Base-by-base conservation (phyloP, 352 stramenopile species). In the Phytophthora tentaculata region DNA sequence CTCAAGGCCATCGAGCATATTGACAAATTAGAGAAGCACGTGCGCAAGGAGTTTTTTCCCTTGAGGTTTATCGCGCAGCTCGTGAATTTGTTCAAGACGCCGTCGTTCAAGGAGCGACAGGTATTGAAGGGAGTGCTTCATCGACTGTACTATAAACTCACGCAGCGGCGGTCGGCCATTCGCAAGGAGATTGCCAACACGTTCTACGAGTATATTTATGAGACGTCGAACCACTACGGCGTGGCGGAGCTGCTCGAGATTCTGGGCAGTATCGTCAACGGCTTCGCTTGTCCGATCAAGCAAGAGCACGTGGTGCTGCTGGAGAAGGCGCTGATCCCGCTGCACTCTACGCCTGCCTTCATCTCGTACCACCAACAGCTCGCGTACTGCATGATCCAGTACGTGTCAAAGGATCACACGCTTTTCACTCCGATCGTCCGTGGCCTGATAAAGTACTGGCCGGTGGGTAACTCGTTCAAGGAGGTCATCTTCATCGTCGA, bases 171-270 rank as follows among this genome's bases (percentile, higher is more conserved):
- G 28, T 91, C 88, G 61, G 81, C 86, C 17, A 95, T 96, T 77
- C 86, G 89, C 52, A 92, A 92, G 70, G 86, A 94, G 70, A 96
- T 96, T 74, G 84, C 87, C 61, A 77, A 95, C 69, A 80, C 87
- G 59, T 95, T 96, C 64, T 96, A 94, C 79, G 87, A 93, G 84
- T 96, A 95, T 91, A 94, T 95, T 90, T 96, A 96, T 92, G 89
- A 96, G 83, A 93, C 77, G 28, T 88, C 76, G 74, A 94, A 93
- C 59, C 86, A 96, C 73, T 93, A 95, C 66, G 89, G 89, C 63
- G 86, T 96, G 58, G 88, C 88, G 26, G 89, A 96, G 72, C 71
- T 96, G 51, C 71, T 96, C 47, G 88, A 96, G 70, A 95, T 96
- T 35, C 62, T 96, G 43, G 89, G 89, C 57, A 95, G 86, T 62